Evolutionary conservation across 768 basidiomycete species (phyloP).

Genomic region (Trametes sanguinea): DNA sequence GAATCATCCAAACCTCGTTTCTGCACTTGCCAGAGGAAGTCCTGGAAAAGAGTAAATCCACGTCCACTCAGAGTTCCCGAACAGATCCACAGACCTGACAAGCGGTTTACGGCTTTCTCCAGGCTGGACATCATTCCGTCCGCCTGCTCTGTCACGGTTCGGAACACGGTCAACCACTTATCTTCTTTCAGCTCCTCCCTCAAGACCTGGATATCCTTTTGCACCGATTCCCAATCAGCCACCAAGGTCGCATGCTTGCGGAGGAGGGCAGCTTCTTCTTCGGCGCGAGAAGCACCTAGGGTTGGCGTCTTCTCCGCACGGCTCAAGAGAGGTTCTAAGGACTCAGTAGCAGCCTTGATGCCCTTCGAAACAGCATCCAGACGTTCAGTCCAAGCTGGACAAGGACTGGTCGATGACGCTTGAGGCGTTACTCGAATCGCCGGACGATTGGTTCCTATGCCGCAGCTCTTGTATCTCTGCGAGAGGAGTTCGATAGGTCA

Average conservation of each 20-base stretch:
- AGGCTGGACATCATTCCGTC: slow-evolving; percentile 97
- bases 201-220: slow-evolving; percentile 77
- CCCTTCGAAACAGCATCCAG: slow-evolving; percentile 73
- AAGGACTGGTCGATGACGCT: slow-evolving; percentile 80
- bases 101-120: slow-evolving; percentile 89
- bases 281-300: slow-evolving; percentile 20
- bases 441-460: slow-evolving; percentile 75
- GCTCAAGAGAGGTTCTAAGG: slow-evolving; percentile 60
- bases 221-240: slow-evolving; percentile 80
- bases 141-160: slow-evolving; percentile 92
- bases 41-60: slow-evolving; percentile 36
- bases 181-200: slow-evolving; percentile 95
- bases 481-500: not conserved
- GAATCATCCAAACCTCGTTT: slow-evolving; percentile 52
- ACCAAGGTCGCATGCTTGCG: slow-evolving; percentile 75
- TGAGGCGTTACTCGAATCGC: slow-evolving; percentile 59
- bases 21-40: slow-evolving; percentile 85
- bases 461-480: slow-evolving; percentile 91
- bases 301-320: slow-evolving; percentile 34
- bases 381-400: slow-evolving; percentile 75
- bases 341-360: slow-evolving; percentile 67
- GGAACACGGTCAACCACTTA: slow-evolving; percentile 94
- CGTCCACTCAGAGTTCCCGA: not conserved
- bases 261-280: slow-evolving; percentile 52
- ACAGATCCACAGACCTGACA: slow-evolving; percentile 65